Evolutionary conservation across 1,139 yeast species (phyloP).

Genomic region (Wickerhamomyces sp.): DNA sequence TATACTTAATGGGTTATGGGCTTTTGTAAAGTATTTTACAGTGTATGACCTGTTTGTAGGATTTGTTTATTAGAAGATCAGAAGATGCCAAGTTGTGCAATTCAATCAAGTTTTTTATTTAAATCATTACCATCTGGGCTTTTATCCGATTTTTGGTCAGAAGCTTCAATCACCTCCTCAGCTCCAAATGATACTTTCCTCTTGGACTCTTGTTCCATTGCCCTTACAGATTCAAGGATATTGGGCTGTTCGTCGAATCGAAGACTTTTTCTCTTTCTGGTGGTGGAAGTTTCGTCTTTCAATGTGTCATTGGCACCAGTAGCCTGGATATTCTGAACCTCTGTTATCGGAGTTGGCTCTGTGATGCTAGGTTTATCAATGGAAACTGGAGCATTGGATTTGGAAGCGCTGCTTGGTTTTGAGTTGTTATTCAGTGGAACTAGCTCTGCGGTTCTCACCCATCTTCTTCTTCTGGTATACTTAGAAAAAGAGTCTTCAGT

Average conservation of each 20-base stretch:
- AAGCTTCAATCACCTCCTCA: background rate
- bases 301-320: conserved; percentile 14
- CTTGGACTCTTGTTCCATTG: conserved; percentile 14
- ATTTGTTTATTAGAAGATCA: conserved; percentile 1
- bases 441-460: conserved; percentile 93
- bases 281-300: conserved; percentile 8
- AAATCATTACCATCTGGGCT: background rate
- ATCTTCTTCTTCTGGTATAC: conserved; percentile 89
- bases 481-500: conserved; percentile 86
- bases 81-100: too few species aligned
- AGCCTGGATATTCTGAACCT: conserved; percentile 23
- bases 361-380: conserved; percentile 2
- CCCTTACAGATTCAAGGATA: conserved; percentile 21
- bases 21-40: conserved; percentile 6
- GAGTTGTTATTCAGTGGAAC: conserved; percentile 30
- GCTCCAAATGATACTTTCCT: conserved; percentile 11
- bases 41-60: background rate
- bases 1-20: conserved; percentile 6
- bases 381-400: background rate
- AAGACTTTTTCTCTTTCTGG: conserved; percentile 26
- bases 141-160: background rate
- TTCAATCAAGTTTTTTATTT: background rate
- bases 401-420: background rate
- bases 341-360: conserved; percentile 14
- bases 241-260: conserved; percentile 28